phyloP scores from a whole-genome alignment of 2,329 filamentous ascomycete species.

The Penicillium sp. region DNA sequence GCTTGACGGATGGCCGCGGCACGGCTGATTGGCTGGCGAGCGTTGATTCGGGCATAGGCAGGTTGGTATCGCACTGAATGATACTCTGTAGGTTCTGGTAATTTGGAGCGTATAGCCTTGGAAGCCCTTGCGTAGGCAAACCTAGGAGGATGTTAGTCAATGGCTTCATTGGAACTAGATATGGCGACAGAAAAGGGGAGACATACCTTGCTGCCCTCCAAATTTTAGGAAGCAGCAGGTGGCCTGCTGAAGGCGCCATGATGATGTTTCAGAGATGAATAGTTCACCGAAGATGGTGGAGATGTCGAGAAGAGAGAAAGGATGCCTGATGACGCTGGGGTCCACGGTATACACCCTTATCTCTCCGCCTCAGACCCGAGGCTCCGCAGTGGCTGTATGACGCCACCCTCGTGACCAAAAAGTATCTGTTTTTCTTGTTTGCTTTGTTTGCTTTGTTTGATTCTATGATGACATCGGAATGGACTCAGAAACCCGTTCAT shows the following conservation, averaged over 20 bases:
- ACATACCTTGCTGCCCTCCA: constrained; percentile 51
- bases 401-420: constrained; percentile 21
- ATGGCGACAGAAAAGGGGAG: constrained; percentile 1
- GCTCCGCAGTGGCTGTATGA: constrained; percentile 19
- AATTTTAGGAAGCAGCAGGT: constrained; percentile 51
- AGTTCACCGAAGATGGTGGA: constrained; percentile 11
- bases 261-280: constrained; percentile 23
- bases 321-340: constrained; percentile 32
- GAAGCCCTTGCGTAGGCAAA: constrained; percentile 51
- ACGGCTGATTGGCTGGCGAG: constrained; percentile 60
- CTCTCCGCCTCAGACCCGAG: constrained; percentile 18
- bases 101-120: constrained; percentile 43
- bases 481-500: neutral
- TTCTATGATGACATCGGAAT: neutral
- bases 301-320: constrained; percentile 15
- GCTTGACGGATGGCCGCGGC: constrained; percentile 63
- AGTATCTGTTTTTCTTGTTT: neutral
- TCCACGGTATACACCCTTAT: constrained; percentile 16
- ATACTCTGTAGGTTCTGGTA: constrained; percentile 42
- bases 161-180: constrained; percentile 7
- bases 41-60: constrained; percentile 56
- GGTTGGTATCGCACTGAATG: constrained; percentile 57
- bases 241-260: constrained; percentile 52
- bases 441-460: neutral
- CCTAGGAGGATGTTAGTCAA: constrained; percentile 35